Conservation (phyloP, 805 yeast genomes). For the Starmerella floricola region DNA sequence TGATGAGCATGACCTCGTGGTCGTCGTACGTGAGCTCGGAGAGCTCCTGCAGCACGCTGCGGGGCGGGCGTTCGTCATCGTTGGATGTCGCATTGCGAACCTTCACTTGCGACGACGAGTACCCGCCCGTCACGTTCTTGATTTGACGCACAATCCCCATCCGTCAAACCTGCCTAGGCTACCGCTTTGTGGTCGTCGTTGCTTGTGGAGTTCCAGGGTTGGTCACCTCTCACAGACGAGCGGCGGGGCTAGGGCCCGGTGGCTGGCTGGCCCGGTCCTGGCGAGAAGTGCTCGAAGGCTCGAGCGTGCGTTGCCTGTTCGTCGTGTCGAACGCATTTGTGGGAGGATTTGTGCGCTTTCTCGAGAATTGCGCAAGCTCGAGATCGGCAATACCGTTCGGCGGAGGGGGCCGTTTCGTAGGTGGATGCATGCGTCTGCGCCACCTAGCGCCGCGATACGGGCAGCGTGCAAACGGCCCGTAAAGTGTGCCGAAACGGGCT, state of each 20-base stretch:
- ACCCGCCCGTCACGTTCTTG: constrained; percentile 83
- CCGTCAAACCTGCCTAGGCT: background rate
- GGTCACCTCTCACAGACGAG: background rate
- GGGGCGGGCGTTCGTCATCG: constrained; percentile 73
- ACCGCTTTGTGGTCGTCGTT: background rate
- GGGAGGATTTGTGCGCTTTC: no score
- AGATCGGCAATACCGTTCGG: no score
- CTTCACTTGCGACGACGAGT: constrained; percentile 69
- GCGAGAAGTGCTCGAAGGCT: no score
- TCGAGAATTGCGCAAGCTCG: no score
- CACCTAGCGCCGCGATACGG: no score
- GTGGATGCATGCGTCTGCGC: no score
- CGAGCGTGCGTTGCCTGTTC: no score
- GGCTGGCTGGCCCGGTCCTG: background rate
- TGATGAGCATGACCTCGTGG: constrained; percentile 70
- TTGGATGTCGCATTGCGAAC: constrained; percentile 86
- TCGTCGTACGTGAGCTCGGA: constrained; percentile 58
- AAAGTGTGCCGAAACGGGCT: no score
- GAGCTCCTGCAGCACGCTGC: constrained; percentile 70
- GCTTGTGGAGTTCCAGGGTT: background rate
- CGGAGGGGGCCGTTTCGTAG: no score
- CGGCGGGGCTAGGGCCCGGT: background rate
- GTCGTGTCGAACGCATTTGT: no score
- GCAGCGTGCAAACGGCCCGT: no score
- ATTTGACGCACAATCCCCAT: constrained; percentile 78